Evolutionary conservation across 768 basidiomycete genomes (phyloP).

Genomic region (Austroboletus festivus): DNA sequence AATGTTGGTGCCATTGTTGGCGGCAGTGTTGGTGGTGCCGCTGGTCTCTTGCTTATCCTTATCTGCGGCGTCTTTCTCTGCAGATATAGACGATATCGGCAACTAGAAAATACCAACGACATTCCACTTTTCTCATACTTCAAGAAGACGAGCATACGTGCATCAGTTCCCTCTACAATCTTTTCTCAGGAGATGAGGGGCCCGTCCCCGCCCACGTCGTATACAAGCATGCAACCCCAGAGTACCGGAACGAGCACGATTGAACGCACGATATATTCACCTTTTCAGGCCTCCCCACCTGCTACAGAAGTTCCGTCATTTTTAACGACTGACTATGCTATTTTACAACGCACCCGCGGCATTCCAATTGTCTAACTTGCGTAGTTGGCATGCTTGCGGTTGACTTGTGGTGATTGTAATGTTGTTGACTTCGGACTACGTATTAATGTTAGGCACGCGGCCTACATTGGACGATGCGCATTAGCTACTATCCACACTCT

Average conservation of each 20-base stretch:
- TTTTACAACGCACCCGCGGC: slow-evolving; percentile 5
- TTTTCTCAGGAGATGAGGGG: neutral
- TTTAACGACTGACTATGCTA: slow-evolving; percentile 2
- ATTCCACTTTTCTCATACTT: neutral
- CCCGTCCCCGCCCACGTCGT: slow-evolving; percentile 2
- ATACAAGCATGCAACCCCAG: neutral
- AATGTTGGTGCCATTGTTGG: slow-evolving; percentile 23
- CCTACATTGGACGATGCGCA: too few species aligned
- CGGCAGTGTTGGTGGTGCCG: slow-evolving; percentile 16
- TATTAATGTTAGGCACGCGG: too few species aligned
- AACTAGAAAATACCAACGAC: neutral
- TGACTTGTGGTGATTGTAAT: too few species aligned
- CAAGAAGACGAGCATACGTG: neutral
- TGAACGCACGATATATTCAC: neutral
- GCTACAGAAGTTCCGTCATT: slow-evolving; percentile 13
- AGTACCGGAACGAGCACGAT: neutral
- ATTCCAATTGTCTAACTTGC: too few species aligned
- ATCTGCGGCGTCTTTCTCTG: slow-evolving; percentile 17
- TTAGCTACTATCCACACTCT: too few species aligned
- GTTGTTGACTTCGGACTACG: too few species aligned
- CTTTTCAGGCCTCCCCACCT: slow-evolving; percentile 5
- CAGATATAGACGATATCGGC: slow-evolving; percentile 5
- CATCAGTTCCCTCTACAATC: slow-evolving; percentile 9
- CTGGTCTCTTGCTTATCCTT: slow-evolving; percentile 16
- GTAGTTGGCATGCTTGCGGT: too few species aligned